A percentile compares a stretch with the other conserved stretches of the same genome.
Evolutionary conservation across 768 basidiomycete species (phyloP).

Genomic region (Epithele typhae): DNA sequence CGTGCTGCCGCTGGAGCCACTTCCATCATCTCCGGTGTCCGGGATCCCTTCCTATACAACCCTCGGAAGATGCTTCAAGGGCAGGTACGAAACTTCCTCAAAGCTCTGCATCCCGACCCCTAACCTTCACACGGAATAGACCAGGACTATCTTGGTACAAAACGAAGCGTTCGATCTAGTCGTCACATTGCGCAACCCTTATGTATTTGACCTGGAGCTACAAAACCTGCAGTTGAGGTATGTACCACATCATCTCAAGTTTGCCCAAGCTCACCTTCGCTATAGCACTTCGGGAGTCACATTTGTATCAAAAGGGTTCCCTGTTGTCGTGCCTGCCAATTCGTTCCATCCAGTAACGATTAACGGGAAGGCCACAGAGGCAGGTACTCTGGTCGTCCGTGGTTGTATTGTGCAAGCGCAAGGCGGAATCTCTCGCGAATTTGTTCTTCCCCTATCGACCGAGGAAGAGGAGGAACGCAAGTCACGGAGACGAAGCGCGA

Average conservation of each 20-base stretch:
- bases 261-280: background rate
- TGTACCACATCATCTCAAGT: background rate
- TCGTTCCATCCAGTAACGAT: slow-evolving; percentile 72
- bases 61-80: slow-evolving; percentile 61
- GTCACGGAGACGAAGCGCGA: slow-evolving; percentile 50
- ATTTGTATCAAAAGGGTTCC: slow-evolving; percentile 62
- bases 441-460: slow-evolving; percentile 69
- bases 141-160: slow-evolving; percentile 67
- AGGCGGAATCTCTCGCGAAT: slow-evolving; percentile 66
- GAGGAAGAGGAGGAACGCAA: slow-evolving; percentile 65
- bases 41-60: slow-evolving; percentile 90
- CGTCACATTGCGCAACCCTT: slow-evolving; percentile 86
- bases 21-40: slow-evolving; percentile 52
- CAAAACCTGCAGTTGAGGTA: slow-evolving; percentile 80
- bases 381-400: slow-evolving; percentile 67
- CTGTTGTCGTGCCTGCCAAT: slow-evolving; percentile 67
- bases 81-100: slow-evolving; percentile 41
- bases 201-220: slow-evolving; percentile 87
- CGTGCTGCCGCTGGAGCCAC: slow-evolving; percentile 30
- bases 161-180: slow-evolving; percentile 81
- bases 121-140: slow-evolving; percentile 29
- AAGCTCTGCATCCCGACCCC: too few species aligned
- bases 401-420: slow-evolving; percentile 78
- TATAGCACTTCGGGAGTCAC: slow-evolving; percentile 75
- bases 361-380: slow-evolving; percentile 55